These are phyloP conservation scores for Fusarium praegraminearum DNA, from an alignment of 2,329 filamentous ascomycete species.

Conservation along the genomic window DNA sequence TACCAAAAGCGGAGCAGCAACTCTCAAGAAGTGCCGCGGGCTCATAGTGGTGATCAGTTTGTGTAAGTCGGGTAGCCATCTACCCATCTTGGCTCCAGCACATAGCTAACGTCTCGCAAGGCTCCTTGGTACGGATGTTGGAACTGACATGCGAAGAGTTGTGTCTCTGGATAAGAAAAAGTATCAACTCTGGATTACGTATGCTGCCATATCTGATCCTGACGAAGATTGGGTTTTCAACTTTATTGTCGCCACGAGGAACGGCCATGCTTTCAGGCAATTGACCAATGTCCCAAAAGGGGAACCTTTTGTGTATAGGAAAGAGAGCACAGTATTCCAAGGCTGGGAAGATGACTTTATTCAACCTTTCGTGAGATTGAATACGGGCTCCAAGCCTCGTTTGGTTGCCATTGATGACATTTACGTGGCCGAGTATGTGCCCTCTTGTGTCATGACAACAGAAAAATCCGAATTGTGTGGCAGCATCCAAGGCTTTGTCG, in stretches of 20 bases:
- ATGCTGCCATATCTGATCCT: slow-evolving; percentile 1
- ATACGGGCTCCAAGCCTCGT: not conserved
- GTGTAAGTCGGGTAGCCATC: not conserved
- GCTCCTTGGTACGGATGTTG: not conserved
- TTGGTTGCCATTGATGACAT: slow-evolving; percentile 10
- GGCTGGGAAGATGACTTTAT: not conserved
- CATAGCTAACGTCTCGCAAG: not conserved
- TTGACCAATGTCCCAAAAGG: not conserved
- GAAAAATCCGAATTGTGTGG: not conserved
- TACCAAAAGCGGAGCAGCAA: slow-evolving; percentile 2
- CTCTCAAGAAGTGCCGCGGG: not conserved
- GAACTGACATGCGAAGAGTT: slow-evolving; percentile 1
- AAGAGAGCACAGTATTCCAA: not conserved
- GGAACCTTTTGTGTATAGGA: slow-evolving; percentile 3
- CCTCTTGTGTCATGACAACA: not conserved
- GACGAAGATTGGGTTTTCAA: not conserved
- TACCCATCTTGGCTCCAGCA: not conserved
- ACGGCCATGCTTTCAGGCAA: not conserved
- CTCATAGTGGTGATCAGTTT: slow-evolving; percentile 6
- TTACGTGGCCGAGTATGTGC: slow-evolving; percentile 8
- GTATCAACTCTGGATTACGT: slow-evolving; percentile 5
- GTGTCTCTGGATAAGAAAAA: slow-evolving; percentile 12
- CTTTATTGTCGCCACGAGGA: not conserved
- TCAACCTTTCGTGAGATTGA: not conserved
- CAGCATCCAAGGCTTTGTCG: not conserved